Evolutionary conservation across 2,329 filamentous ascomycete species (phyloP).

Genomic region (Ophiostoma pallidulum): DNA sequence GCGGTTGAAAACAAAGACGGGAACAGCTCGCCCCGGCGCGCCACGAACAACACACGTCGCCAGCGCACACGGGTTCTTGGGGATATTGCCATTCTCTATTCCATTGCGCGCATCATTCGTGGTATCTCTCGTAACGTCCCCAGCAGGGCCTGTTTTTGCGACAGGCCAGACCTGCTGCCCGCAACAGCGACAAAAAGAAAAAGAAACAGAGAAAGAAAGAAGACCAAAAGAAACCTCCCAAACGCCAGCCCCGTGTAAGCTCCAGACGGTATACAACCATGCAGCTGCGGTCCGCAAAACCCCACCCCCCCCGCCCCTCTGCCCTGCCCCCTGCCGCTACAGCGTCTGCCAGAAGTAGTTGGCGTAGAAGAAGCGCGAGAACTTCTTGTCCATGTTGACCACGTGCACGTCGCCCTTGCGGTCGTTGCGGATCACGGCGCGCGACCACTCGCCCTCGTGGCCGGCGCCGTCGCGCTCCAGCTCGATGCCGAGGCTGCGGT

Average conservation of each 20-base stretch:
- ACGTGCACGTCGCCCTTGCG: conserved; percentile 88
- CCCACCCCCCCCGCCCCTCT: too few relatives aligned
- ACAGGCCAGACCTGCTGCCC: background rate
- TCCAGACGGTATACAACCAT: too few relatives aligned
- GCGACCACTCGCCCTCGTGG: conserved; percentile 68
- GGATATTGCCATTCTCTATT: too few relatives aligned
- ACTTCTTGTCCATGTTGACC: conserved; percentile 87
- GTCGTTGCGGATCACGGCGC: conserved; percentile 76
- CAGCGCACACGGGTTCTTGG: too few relatives aligned
- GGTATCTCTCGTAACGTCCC: conserved; percentile 3
- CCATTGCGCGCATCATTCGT: background rate
- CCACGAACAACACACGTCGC: too few relatives aligned
- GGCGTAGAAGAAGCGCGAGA: conserved; percentile 83
- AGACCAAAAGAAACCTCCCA: conserved; percentile 2
- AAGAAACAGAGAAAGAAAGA: conserved; percentile 4
- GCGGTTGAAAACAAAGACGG: too few relatives aligned
- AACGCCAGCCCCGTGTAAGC: conserved; percentile 6
- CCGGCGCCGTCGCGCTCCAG: conserved; percentile 61
- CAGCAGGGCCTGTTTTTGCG: background rate
- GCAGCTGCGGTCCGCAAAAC: too few relatives aligned
- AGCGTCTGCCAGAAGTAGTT: conserved; percentile 94
- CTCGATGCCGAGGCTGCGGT: conserved; percentile 83
- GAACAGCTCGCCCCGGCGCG: too few relatives aligned
- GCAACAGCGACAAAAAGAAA: background rate
- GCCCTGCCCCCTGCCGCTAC: conserved; percentile 32